A percentile compares a stretch with the other conserved stretches of the same genome.
These are phyloP conservation scores for Forsythia viridissima DNA, from an alignment of 257 asterid species.

Conservation along the genomic window DNA sequence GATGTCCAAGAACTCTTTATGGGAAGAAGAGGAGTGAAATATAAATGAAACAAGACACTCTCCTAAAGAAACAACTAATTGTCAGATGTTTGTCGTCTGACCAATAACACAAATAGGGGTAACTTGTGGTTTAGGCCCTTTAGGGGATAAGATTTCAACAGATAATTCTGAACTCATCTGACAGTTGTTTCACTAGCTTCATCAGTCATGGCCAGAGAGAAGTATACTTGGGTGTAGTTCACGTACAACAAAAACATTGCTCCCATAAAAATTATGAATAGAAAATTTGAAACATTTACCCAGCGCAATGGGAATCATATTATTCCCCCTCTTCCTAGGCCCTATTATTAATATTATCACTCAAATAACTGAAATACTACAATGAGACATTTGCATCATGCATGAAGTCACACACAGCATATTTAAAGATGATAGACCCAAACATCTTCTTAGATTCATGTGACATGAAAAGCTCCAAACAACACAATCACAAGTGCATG, in stretches of 20 bases:
- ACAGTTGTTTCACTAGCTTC: not conserved
- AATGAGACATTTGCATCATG: not conserved
- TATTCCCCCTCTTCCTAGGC: not conserved
- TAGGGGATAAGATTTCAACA: not conserved
- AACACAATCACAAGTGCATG: not conserved
- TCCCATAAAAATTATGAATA: not conserved
- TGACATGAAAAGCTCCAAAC: constrained; percentile 1
- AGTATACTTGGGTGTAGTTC: not conserved
- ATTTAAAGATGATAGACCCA: constrained; percentile 8
- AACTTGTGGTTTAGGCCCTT: not conserved
- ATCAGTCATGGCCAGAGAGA: not conserved
- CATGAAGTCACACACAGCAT: constrained; percentile 8
- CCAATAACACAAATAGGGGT: not conserved
- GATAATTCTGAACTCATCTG: not conserved
- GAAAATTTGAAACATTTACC: not conserved
- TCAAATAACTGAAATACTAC: not conserved
- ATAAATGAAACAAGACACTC: not conserved
- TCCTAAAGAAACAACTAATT: constrained; percentile 4
- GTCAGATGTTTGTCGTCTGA: constrained; percentile 3
- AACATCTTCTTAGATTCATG: constrained; percentile 9
- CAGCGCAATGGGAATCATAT: not conserved
- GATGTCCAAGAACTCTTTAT: constrained; percentile 1
- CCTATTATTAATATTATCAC: not conserved
- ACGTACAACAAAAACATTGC: not conserved
- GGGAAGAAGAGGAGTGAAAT: not conserved